Base-by-base conservation (phyloP, 2,329 filamentous ascomycete species). In the Fusarium tjaetaba region DNA sequence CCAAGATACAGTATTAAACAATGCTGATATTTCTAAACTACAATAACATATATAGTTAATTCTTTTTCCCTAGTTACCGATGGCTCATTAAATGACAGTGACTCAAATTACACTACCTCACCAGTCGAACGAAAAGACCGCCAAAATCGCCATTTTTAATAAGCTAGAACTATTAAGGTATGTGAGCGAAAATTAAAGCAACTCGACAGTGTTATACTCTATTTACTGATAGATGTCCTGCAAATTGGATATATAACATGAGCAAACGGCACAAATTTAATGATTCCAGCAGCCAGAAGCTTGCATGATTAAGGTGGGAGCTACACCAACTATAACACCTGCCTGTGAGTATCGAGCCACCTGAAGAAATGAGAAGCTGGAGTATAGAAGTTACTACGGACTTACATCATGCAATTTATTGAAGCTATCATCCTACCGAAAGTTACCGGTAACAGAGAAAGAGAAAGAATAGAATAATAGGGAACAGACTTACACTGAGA, bases 191-290 rank as follows among this genome's bases (percentile, higher is more conserved):
- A 9, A 24, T 24, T 20, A 9, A 15, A 52, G 11, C n/a, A 24
- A 15, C 3, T 15, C 11, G 3, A 20, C 11, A 15, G 6, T 34
- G 2, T 24, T 5, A 5, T 15, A 24, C 3, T 9, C 7, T 24
- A 20, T 8, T 11, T 8, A 15, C 11, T 15, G 16, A 34, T 36
- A 5, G 9, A 38, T 38, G 4, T 38, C 16, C 36, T 38, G 9
- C n/a, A 24, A 10, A 34, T 15, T 34, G 11, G 11, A 34, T 51
- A 7, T 20, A 8, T 34, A 24, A 8, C 11, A 10, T 34, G 6
- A 34, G 11, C 1, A 24, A 34, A 18, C 7, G 11, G 13, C 6
- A 16, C 18, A 20, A 4, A 26, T 52, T 4, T 15, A 7, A 8
- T 36, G 7, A 26, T 26, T 26, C n/a, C 30, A 52, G 18, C 9